Percentiles rank a stretch among this genome's conserved stretches.
Evolutionary conservation across 192 early-diverging fungal genomes (phyloP).

Genomic region (Rhizophlyctis rosea): DNA sequence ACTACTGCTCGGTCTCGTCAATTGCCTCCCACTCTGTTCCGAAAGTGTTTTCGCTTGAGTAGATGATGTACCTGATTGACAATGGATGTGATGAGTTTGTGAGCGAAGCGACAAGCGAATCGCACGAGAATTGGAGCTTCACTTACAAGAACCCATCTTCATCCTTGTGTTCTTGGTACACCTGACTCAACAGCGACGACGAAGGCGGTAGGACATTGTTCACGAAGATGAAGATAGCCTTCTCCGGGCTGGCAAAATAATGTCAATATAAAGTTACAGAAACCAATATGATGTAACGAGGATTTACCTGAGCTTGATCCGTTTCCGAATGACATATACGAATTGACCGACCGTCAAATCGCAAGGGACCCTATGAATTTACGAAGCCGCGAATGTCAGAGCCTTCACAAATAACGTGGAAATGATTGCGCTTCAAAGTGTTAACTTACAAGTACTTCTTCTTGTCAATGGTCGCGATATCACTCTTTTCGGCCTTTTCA

Average conservation of each 20-base stretch:
- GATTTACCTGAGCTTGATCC: slow-evolving; percentile 76
- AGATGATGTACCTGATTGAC: slow-evolving; percentile 32
- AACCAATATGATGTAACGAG: no score
- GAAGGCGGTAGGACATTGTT: slow-evolving; percentile 93
- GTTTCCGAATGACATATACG: slow-evolving; percentile 94
- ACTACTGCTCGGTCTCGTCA: no score
- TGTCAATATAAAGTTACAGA: not conserved
- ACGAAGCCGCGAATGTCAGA: slow-evolving; percentile 1
- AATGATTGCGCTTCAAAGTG: no score
- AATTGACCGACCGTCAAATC: slow-evolving; percentile 97
- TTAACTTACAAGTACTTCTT: slow-evolving; percentile 83
- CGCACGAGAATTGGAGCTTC: slow-evolving; percentile 15
- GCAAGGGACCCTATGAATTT: slow-evolving; percentile 66
- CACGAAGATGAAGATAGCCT: slow-evolving; percentile 99
- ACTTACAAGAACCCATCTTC: slow-evolving; percentile 91
- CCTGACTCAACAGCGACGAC: slow-evolving; percentile 84
- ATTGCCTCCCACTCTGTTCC: no score
- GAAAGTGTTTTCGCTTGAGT: slow-evolving; percentile 44
- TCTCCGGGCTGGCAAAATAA: slow-evolving; percentile 68
- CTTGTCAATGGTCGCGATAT: slow-evolving; percentile 97
- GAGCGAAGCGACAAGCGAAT: slow-evolving; percentile 6
- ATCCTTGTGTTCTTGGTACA: slow-evolving; percentile 97
- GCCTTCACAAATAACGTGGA: no score
- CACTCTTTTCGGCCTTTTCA: slow-evolving; percentile 97
- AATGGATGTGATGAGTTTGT: slow-evolving; percentile 5